Evolutionary conservation across 2,329 filamentous ascomycete species (phyloP), one percentile per base, ranked within the genome.

Genomic region (Coniochaeta sp.): DNA sequence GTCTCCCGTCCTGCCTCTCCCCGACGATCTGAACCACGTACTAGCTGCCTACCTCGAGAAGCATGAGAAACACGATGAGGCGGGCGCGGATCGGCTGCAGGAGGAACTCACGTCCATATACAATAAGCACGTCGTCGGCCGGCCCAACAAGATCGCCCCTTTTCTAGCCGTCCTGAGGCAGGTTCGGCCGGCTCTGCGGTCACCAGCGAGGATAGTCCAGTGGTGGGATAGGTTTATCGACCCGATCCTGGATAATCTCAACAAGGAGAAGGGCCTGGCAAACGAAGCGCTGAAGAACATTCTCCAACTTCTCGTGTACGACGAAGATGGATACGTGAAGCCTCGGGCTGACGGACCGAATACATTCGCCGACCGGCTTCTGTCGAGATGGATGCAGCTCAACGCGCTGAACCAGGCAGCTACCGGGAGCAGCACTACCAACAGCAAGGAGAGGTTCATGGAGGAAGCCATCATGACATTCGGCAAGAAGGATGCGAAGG

Each of bases 51-150:
- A 89, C 67, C 74, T 89, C 48, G 78, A 83, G 45, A 84, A 82
- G 60, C 82, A 89, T 63, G 72, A 79, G 52, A 78, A 79, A 58
- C 78, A 81, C 56, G 87, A 91, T 60, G 86, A 89, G 50, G 70
- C 76, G 52, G 76, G 82, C 35, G 77, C 82, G n/a, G 85, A 89
- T 57, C 82, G 84, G 52, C 74, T 91, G 49, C 83, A 90, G 55
- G 86, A 90, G 35, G 87, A 91, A 59, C 75, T 94, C 7, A 71
- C 85, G 35, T 68, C 74, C 22, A 76, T 89, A 51, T 90, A 85
- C 69, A 75, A 84, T 53, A 83, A 79, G 61, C 74, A 81, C 57
- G 79, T 91, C 53, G 73, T 74, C 22, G 76, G 77, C 30, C 73
- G 74, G 22, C 71, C 79, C 2, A 65, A 76, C 49, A 79, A 81